Conservation (phyloP, 148 eudicot genomes). For the Rhododendron kiyosumense region DNA sequence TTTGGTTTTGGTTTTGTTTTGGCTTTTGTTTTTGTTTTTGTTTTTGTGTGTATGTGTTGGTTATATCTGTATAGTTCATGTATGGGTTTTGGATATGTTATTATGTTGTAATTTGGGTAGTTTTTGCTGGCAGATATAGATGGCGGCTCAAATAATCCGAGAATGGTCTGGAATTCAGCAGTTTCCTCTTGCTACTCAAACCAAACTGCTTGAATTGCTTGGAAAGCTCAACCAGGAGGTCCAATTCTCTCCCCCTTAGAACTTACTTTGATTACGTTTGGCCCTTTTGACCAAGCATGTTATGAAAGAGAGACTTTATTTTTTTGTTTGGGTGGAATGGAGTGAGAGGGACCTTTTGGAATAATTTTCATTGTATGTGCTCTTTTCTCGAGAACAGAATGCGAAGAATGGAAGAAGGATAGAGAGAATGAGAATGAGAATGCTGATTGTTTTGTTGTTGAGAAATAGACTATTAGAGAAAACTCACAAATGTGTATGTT, state of each 20-base stretch:
- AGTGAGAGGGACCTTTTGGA: neutral
- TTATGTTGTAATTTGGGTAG: neutral
- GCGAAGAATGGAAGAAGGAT: neutral
- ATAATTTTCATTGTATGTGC: neutral
- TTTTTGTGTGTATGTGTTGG: neutral
- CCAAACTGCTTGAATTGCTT: slow-evolving; percentile 58
- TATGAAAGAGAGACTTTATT: neutral
- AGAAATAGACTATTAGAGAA: neutral
- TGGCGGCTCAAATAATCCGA: slow-evolving; percentile 38
- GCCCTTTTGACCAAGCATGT: neutral
- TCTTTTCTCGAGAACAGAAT: neutral
- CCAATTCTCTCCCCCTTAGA: neutral
- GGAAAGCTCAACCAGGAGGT: slow-evolving; percentile 81
- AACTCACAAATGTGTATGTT: neutral
- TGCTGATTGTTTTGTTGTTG: neutral
- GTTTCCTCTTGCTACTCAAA: slow-evolving; percentile 81
- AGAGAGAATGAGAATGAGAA: neutral
- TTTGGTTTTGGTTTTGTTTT: neutral
- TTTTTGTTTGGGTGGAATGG: neutral
- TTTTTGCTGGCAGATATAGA: neutral
- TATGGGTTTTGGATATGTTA: neutral
- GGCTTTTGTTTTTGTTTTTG: neutral
- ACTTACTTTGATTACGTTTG: neutral
- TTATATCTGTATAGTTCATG: neutral
- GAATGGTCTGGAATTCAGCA: slow-evolving; percentile 91